Evolutionary conservation across 495 filamentous ascomycete genomes (phyloP).

Genomic region (Hyaloscypha bicolor): DNA sequence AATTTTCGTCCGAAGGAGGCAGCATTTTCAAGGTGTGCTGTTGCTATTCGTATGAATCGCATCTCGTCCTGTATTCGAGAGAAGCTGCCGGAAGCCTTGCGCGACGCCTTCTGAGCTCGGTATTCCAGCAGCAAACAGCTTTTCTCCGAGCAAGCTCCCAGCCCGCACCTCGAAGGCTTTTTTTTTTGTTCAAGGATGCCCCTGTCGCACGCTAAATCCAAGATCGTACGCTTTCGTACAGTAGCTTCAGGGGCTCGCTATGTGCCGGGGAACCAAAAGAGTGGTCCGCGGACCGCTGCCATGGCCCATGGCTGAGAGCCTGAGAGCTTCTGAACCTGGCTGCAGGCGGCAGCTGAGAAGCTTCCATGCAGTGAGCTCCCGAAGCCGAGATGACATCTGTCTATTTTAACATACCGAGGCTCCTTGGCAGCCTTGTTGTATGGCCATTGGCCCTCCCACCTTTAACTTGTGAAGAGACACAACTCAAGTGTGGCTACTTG

Average conservation of each 20-base stretch:
- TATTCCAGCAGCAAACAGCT: too few relatives aligned
- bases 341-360: background rate
- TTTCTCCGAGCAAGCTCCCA: too few relatives aligned
- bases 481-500: too few relatives aligned
- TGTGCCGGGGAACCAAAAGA: background rate
- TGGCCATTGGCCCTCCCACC: too few relatives aligned
- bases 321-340: too few relatives aligned
- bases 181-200: background rate
- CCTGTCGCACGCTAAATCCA: background rate
- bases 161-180: background rate
- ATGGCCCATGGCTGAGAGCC: background rate
- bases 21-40: background rate
- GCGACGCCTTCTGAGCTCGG: background rate
- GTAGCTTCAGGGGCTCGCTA: background rate
- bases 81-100: background rate
- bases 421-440: too few relatives aligned
- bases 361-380: background rate
- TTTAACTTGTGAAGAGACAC: too few relatives aligned
- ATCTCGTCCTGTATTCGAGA: background rate
- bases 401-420: too few relatives aligned
- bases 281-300: background rate
- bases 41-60: slow-evolving; percentile 3
- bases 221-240: too few relatives aligned
- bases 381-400: too few relatives aligned
- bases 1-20: background rate